phyloP scores from a whole-genome alignment of 441 rosid species.

The Croton laevigatus region DNA sequence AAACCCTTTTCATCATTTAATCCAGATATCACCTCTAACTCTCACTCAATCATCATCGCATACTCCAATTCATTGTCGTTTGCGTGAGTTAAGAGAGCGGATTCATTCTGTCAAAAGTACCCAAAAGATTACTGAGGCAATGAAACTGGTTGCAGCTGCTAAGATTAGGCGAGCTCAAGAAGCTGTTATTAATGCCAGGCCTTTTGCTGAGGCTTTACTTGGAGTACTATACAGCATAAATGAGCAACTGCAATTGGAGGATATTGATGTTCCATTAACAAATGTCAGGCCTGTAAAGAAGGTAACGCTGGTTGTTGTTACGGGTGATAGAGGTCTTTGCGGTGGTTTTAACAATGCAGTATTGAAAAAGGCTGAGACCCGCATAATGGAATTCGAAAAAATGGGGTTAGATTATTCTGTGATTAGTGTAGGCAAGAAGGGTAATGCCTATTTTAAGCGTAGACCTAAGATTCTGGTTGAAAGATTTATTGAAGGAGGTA shows the following conservation, averaged over 20 bases:
- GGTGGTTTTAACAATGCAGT: constrained; percentile 65
- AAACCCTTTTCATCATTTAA: constrained; percentile 25
- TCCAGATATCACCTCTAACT: constrained; percentile 11
- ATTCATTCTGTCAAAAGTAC: constrained; percentile 67
- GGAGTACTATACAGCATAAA: constrained; percentile 68
- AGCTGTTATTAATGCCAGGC: constrained; percentile 73
- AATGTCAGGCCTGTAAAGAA: constrained; percentile 70
- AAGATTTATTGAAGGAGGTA: constrained; percentile 47
- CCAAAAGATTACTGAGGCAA: constrained; percentile 83
- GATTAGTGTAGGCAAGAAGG: constrained; percentile 79
- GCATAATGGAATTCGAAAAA: constrained; percentile 55
- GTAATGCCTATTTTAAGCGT: constrained; percentile 61
- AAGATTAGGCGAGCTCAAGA: constrained; percentile 83
- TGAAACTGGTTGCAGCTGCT: constrained; percentile 83
- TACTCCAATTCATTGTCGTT: constrained; percentile 48
- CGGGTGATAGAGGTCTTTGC: constrained; percentile 75
- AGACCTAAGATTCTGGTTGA: constrained; percentile 65
- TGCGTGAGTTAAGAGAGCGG: constrained; percentile 61
- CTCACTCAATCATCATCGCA: constrained; percentile 31
- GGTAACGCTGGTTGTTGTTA: constrained; percentile 67
- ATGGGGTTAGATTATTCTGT: constrained; percentile 56
- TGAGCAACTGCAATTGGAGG: constrained; percentile 67
- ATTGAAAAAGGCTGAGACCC: constrained; percentile 55
- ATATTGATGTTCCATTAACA: constrained; percentile 72
- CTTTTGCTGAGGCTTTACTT: constrained; percentile 66